Base-by-base conservation (phyloP, 2,329 filamentous ascomycete genomes). In the Neoscytalidium dimidiatum region DNA sequence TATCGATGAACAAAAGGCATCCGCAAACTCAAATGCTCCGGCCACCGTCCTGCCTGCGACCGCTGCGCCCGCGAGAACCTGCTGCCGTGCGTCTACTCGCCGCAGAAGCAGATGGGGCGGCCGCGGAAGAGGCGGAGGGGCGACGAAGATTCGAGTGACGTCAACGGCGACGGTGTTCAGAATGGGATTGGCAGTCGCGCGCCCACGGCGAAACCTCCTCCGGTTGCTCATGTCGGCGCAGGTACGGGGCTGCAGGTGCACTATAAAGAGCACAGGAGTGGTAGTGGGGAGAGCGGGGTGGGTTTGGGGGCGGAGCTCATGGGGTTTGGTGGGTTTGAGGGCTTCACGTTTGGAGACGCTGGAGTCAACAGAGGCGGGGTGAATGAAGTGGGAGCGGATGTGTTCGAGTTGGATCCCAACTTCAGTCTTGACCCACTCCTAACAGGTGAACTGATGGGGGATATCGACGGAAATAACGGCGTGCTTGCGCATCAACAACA, bases 21-120 rank as follows among this genome's bases (percentile, higher is more conserved):
- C 17, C 78, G 81, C 66, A 84, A 84, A 69, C 69, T 84, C 49
- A 83, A 83, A 71, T 84, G 82, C 70, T 78, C 77, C 1, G 79
- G 81, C 29, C 75, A 79, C 19, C 70, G 69, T n/a, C 79, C 79
- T 3, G 67, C 62, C 44, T 84, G 82, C 68, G 69, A 69, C 19
- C 73, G 82, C 60, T 84, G 82, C 67, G 66, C 68, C 19, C 69
- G 71, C 44, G 81, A 83, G 56, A 68, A 67, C 3, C 56, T 60
- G 3, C 74, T 83, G 14, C 53, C 57, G 17, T 84, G 82, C 68
- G 62, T 79, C 28, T 84, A 83, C 69, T 83, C 80, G 26, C 71
- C 73, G 2, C 80, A 81, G 61, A 83, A 82, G 70, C 77, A 74
- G 38, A 84, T 84, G 82, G 82, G 82, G 9, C 70, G 82, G 48